Base-by-base conservation (phyloP, 495 filamentous ascomycete genomes). In the Penicillium crystallinum region DNA sequence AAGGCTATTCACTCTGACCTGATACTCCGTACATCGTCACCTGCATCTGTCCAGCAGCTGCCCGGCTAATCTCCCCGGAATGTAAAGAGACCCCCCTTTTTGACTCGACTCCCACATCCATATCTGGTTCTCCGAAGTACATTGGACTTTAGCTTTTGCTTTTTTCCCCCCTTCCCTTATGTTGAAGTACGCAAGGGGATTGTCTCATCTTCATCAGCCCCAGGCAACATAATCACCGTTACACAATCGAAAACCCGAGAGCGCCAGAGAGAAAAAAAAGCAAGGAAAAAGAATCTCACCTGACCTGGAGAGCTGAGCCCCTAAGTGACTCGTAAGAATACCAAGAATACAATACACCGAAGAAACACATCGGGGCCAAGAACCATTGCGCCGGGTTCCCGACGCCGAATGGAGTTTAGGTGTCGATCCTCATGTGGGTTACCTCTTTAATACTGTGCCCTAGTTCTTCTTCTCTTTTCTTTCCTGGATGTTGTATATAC, bases 371-470 rank as follows among this genome's bases (percentile, higher is more conserved):
- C 17, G 22, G 10, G 17, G 15, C 49, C 49, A 61, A 43, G 63
- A 58, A 61, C 63, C 63, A 58, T 4, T 30, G 29, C 53, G n/a
- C 51, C 57, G 63, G 63, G 63, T 61, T 59, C 57, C 63, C 57
- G 63, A 46, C 17, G 43, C 52, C 46, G 44, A 54, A 56, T 52
- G 41, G 49, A 60, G 57, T 61, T 57, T 57, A 59, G 52, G 57
- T 51, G 62, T 57, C 55, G 59, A 62, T 65, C 61, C 43, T 38
- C 47, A 21, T 44, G 50, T 53, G 56, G 35, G 22, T 43, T 43
- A n/a, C n/a, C n/a, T n/a, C n/a, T n/a, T n/a, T n/a, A n/a, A n/a
- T n/a, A n/a, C n/a, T n/a, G n/a, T n/a, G n/a, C n/a, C n/a, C n/a
- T 43, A 27, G 25, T 23, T 23, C 23, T 43, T 27, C 3, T 27